Conservation (phyloP, 441 rosid species). For the Codiaeum variegatum region DNA sequence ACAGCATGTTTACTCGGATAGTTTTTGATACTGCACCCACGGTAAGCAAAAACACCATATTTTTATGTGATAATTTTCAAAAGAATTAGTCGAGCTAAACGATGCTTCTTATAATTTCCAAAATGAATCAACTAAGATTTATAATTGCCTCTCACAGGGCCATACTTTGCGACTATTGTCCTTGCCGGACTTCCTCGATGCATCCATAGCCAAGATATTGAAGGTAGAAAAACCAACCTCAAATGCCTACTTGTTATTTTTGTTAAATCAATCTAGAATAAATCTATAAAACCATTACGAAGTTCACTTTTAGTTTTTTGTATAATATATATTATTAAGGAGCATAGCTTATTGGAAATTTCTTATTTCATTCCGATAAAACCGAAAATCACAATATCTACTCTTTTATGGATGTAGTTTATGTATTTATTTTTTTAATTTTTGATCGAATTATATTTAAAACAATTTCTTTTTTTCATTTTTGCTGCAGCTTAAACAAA, state of each 20-base stretch:
- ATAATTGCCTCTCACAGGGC: slow-evolving; percentile 49
- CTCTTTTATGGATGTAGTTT: not conserved
- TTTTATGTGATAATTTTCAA: slow-evolving; percentile 10
- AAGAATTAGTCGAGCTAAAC: too few species aligned
- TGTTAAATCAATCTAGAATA: not conserved
- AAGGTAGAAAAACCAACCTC: slow-evolving; percentile 45
- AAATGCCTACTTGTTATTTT: not conserved
- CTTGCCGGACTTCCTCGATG: slow-evolving; percentile 90
- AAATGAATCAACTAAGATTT: slow-evolving; percentile 14
- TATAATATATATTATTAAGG: not conserved
- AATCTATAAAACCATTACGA: not conserved
- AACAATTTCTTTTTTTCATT: not conserved
- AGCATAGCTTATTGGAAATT: not conserved
- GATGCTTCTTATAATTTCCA: too few species aligned
- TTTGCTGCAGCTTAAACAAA: slow-evolving; percentile 46
- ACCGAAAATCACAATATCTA: too few species aligned
- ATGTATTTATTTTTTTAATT: not conserved
- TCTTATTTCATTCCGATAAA: not conserved
- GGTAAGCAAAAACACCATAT: slow-evolving; percentile 40
- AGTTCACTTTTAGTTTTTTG: not conserved
- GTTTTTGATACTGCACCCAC: slow-evolving; percentile 97
- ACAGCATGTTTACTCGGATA: slow-evolving; percentile 83
- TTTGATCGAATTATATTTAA: not conserved
- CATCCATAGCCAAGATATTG: slow-evolving; percentile 91
- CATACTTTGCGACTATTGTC: slow-evolving; percentile 89